Conservation (phyloP, 495 filamentous ascomycete genomes). For the Aspergillus cristatus region DNA sequence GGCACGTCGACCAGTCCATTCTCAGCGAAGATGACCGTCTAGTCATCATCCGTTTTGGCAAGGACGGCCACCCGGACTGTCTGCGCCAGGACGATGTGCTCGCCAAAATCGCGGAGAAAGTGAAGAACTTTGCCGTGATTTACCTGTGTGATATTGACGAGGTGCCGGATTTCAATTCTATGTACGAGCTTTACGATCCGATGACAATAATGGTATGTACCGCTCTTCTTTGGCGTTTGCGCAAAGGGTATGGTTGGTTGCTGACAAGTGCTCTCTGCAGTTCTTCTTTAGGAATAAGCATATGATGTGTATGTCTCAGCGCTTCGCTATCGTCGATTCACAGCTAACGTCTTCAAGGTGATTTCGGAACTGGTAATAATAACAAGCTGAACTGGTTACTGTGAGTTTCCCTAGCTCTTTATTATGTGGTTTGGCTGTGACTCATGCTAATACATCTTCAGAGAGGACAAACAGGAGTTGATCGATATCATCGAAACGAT, state of each 20-base stretch:
- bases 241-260: background rate
- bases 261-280: conserved; percentile 17
- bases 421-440: too few relatives aligned
- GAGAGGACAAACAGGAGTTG: conserved; percentile 96
- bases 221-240: conserved; percentile 7
- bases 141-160: conserved; percentile 96
- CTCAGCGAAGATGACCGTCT: conserved; percentile 89
- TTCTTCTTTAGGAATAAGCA: conserved; percentile 99
- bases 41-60: conserved; percentile 85
- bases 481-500: conserved; percentile 99
- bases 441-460: background rate
- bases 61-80: conserved; percentile 63
- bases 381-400: conserved; percentile 97
- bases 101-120: conserved; percentile 53
- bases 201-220: conserved; percentile 54
- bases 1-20: conserved; percentile 95
- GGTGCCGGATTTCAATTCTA: conserved; percentile 94
- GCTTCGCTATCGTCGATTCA: background rate
- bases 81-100: conserved; percentile 94
- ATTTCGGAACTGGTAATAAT: conserved; percentile 97
- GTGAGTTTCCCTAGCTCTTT: too few relatives aligned
- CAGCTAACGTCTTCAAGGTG: conserved; percentile 28
- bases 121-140: conserved; percentile 63
- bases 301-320: conserved; percentile 62
- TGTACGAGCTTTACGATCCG: conserved; percentile 73